Conservation (phyloP, 2,329 filamentous ascomycete genomes). For the Rutstroemia sp. region DNA sequence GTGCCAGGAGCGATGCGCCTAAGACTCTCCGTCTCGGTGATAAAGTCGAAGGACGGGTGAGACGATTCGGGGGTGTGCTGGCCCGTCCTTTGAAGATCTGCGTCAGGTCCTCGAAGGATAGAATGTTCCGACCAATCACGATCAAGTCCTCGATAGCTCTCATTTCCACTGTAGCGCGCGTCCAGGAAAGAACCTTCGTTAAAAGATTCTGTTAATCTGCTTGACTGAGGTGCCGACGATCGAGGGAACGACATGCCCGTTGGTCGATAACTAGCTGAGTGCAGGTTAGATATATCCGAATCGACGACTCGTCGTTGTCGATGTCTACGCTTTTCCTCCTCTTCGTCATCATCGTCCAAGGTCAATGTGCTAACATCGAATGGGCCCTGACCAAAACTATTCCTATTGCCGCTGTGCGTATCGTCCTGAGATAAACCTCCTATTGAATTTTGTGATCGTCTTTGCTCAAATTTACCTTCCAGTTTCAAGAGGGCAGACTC, state of each 20-base stretch:
- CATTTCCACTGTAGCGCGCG: constrained; percentile 51
- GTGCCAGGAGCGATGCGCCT: constrained; percentile 17
- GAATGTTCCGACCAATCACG: constrained; percentile 49
- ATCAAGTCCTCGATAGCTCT: constrained; percentile 31
- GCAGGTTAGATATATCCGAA: constrained; percentile 31
- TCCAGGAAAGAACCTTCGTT: constrained; percentile 72
- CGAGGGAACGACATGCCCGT: constrained; percentile 13
- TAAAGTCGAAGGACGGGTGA: constrained; percentile 46
- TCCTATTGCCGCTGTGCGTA: constrained; percentile 9
- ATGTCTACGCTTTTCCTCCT: constrained; percentile 38
- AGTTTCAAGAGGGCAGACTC: constrained; percentile 90
- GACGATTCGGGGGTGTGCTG: constrained; percentile 24
- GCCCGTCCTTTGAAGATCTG: constrained; percentile 23
- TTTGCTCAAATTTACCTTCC: constrained; percentile 74
- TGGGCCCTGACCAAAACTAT: constrained; percentile 24
- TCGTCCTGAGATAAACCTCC: constrained; percentile 10
- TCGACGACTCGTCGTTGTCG: constrained; percentile 40
- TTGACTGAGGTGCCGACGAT: constrained; percentile 39
- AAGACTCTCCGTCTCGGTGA: constrained; percentile 46
- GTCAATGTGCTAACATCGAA: constrained; percentile 20
- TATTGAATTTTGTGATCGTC: constrained; percentile 23
- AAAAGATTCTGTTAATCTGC: constrained; percentile 66
- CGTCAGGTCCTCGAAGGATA: constrained; percentile 43
- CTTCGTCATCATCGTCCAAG: constrained; percentile 12
- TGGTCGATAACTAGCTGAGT: constrained; percentile 20